Percentiles rank a stretch among this genome's conserved stretches.
Evolutionary conservation across 768 basidiomycete genomes (phyloP).

Genomic region (Lactarius vividus): DNA sequence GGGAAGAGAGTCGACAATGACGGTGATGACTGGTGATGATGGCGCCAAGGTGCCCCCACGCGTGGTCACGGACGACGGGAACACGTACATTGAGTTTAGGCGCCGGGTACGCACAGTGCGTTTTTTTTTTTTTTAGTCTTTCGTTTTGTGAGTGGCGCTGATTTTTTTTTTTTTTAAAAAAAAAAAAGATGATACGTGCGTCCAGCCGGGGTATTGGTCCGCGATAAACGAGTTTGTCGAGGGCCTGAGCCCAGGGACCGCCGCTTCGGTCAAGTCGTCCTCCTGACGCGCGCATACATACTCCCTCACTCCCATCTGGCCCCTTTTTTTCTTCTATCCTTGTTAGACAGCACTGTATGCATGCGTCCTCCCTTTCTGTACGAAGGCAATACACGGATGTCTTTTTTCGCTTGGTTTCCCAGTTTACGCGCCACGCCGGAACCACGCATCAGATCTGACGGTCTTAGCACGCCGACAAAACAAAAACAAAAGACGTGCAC

Average conservation of each 20-base stretch:
- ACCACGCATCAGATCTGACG: neutral
- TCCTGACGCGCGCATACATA: neutral
- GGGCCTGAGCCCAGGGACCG: slow-evolving; percentile 5
- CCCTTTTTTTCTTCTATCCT: too few species aligned
- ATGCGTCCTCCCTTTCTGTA: slow-evolving; percentile 5
- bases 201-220: slow-evolving; percentile 35
- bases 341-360: slow-evolving; percentile 3
- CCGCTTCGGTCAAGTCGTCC: neutral
- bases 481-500: neutral
- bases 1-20: slow-evolving; percentile 5
- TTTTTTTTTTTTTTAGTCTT: neutral
- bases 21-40: slow-evolving; percentile 8
- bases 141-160: neutral
- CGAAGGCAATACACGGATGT: neutral
- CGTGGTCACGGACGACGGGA: slow-evolving; percentile 24
- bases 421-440: neutral
- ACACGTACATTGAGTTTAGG: slow-evolving; percentile 32
- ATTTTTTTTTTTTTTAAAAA: neutral
- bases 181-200: slow-evolving; percentile 34
- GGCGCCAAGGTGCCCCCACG: slow-evolving; percentile 10
- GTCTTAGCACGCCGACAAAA: neutral
- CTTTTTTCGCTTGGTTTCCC: neutral
- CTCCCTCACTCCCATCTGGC: neutral
- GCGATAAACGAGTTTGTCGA: slow-evolving; percentile 32
- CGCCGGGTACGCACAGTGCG: slow-evolving; percentile 34